Conservation (phyloP, 2,329 filamentous ascomycete genomes). For the Diaporthe sp. region DNA sequence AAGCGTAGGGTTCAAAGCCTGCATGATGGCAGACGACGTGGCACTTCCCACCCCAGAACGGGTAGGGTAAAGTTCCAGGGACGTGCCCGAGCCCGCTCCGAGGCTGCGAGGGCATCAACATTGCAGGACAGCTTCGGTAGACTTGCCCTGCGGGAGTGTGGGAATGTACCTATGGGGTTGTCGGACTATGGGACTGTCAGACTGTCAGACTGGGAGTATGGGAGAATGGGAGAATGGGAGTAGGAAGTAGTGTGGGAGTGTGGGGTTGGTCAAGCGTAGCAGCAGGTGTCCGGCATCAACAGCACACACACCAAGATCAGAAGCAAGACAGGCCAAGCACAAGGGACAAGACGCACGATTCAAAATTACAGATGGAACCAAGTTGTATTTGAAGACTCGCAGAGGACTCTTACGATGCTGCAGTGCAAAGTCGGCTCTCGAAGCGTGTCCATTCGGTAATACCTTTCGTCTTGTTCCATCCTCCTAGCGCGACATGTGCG, state of each 20-base stretch:
- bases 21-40: not conserved
- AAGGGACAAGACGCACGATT: not conserved
- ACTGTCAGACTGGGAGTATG: too few relatives aligned
- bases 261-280: too few relatives aligned
- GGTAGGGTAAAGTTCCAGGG: not conserved
- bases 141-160: not conserved
- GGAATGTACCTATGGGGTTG: too few relatives aligned
- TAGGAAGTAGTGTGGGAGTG: too few relatives aligned
- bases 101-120: not conserved
- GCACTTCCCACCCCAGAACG: too few relatives aligned
- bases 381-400: slow-evolving; percentile 8
- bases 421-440: not conserved
- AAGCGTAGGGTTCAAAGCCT: slow-evolving; percentile 23
- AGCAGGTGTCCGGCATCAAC: not conserved
- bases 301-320: too few relatives aligned
- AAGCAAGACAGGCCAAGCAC: too few relatives aligned
- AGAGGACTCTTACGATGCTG: not conserved
- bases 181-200: too few relatives aligned
- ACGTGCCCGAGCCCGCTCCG: too few relatives aligned
- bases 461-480: slow-evolving; percentile 1
- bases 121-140: not conserved
- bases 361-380: slow-evolving; percentile 21
- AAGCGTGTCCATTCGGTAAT: not conserved
- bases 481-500: not conserved
- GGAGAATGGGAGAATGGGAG: too few relatives aligned